Percentiles rank a stretch among this genome's conserved stretches.
Conservation (phyloP, 805 yeast genomes). For the Ogataea pignaliae region DNA sequence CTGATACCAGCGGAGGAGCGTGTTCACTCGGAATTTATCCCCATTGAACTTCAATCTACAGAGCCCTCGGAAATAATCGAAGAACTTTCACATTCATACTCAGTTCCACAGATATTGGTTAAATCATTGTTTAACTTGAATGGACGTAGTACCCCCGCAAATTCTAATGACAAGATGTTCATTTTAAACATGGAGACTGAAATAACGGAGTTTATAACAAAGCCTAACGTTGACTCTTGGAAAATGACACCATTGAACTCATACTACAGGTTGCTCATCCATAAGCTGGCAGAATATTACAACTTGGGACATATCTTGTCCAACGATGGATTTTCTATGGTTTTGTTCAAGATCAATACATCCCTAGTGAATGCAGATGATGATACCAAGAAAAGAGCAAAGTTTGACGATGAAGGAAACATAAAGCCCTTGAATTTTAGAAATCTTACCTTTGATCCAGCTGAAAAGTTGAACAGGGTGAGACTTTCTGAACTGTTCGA, state of each 20-base stretch:
- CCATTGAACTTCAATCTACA: slow-evolving; percentile 13
- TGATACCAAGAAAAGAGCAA: slow-evolving; percentile 26
- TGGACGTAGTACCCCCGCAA: slow-evolving; percentile 16
- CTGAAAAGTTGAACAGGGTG: slow-evolving; percentile 29
- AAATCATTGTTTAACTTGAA: slow-evolving; percentile 28
- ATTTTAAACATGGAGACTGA: slow-evolving; percentile 45
- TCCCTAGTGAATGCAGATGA: slow-evolving; percentile 33
- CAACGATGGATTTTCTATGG: slow-evolving; percentile 47
- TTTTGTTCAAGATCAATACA: slow-evolving; percentile 34
- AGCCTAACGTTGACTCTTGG: slow-evolving; percentile 36
- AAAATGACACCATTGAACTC: slow-evolving; percentile 58
- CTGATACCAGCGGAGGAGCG: background rate
- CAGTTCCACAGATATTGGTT: slow-evolving; percentile 26
- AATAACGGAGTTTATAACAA: slow-evolving; percentile 39
- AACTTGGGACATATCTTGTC: slow-evolving; percentile 52
- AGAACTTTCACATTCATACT: slow-evolving; percentile 19
- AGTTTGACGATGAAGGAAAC: slow-evolving; percentile 29
- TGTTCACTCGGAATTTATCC: slow-evolving; percentile 9
- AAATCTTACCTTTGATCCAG: slow-evolving; percentile 27
- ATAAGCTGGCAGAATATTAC: slow-evolving; percentile 67
- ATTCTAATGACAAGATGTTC: slow-evolving; percentile 40
- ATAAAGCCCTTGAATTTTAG: slow-evolving; percentile 29
- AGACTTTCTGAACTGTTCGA: slow-evolving; percentile 25
- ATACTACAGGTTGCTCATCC: slow-evolving; percentile 61
- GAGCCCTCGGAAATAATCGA: slow-evolving; percentile 14